A percentile compares a stretch with the other conserved stretches of the same genome.
These are phyloP conservation scores for Leccinum discolor DNA, from an alignment of 1,284 basidiomycete genomes.

Conservation along the genomic window DNA sequence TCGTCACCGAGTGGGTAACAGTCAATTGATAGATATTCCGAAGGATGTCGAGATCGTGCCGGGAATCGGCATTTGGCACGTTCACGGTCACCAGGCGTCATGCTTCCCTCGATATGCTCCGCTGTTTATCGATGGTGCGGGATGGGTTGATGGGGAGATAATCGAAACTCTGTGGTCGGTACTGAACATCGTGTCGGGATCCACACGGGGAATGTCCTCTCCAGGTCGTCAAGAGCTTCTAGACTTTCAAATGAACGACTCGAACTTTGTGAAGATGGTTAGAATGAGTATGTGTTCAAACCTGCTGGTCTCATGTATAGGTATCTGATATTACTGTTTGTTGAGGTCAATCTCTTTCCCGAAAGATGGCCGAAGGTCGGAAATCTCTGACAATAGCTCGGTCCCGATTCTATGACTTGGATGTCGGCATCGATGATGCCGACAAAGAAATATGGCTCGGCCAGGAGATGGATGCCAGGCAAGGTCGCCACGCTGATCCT, in stretches of 20 bases:
- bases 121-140: not conserved
- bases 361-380: not conserved
- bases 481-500: not conserved
- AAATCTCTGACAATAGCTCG: not conserved
- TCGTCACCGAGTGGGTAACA: not conserved
- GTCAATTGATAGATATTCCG: not conserved
- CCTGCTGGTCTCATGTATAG: not conserved
- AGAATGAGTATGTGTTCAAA: not conserved
- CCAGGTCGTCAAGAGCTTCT: not conserved
- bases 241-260: not conserved
- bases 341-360: not conserved
- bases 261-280: not conserved
- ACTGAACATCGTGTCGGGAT: not conserved
- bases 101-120: constrained; percentile 7
- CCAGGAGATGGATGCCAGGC: not conserved
- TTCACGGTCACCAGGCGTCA: constrained; percentile 8
- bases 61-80: constrained; percentile 15
- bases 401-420: not conserved
- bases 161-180: not conserved
- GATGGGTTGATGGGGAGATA: not conserved
- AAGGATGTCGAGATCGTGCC: not conserved
- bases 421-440: not conserved
- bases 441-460: not conserved
- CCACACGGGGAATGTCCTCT: not conserved
- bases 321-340: not conserved